Evolutionary conservation across 225 moss, liverwort and hornwort species (phyloP), one percentile per base, ranked within the genome.

Genomic region (Pleurozium schreberi): DNA sequence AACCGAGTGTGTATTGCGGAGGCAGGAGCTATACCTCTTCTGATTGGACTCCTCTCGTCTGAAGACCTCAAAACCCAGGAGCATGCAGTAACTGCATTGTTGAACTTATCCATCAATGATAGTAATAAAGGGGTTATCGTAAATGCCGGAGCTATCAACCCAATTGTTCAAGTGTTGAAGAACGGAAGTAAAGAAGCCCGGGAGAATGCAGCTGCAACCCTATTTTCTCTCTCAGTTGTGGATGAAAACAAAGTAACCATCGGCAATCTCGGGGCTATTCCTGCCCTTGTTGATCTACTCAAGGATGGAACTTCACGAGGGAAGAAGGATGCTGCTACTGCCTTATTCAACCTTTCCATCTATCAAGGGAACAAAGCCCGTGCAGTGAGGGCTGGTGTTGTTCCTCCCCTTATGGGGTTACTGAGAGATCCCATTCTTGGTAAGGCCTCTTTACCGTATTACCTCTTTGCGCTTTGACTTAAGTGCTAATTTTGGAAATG

Each of bases 131-230:
- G 93, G 81, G 91, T 85, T 14, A 96, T 96, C 47, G 95, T 96
- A 25, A 88, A 61, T 84, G 92, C 95, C 40, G 94, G 92, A 83
- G 95, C 95, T 62, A 95, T 96, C 36, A 91, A 94, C 65, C 95
- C 95, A 61, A 94, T 96, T 43, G 96, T 96, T 20, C 89, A 96
- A 90, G 94, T 96, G 49, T 87, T 96, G 76, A 95, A 94, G 91
- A 90, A 92, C 84, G 95, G 95, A 23, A 93, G 92, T 60, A 95
- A 94, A 90, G 94, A 95, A 91, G 94, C 96, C 30, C 85, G 95
- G 60, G 95, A 96, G 87, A 96, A 96, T 85, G 90, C 95, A 36
- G 95, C 96, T 52, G 95, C 96, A 58, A 91, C 95, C 21, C 87
- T 96, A 63, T 95, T 94, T 89, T 94, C 94, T 82, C 94, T 96